Evolutionary conservation across 2,329 filamentous ascomycete species (phyloP).

Genomic region (Laburnicola sp.): DNA sequence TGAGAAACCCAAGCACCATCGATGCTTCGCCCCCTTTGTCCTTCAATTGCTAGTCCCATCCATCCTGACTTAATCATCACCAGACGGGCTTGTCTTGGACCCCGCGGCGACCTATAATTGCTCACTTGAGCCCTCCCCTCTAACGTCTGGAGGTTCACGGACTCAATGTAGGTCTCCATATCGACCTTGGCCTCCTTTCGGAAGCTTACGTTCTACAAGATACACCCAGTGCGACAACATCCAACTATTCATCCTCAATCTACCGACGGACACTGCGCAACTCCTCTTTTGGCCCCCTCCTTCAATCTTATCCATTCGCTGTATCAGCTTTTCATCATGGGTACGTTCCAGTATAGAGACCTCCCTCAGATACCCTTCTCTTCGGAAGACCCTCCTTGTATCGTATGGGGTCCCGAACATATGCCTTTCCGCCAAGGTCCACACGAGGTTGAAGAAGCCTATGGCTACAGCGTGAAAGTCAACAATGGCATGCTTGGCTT

Average conservation of each 20-base stretch:
- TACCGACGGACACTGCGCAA: neutral
- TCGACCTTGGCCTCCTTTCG: neutral
- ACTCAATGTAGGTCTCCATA: neutral
- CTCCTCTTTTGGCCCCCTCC: neutral
- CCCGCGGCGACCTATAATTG: slow-evolving; percentile 2
- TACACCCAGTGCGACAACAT: neutral
- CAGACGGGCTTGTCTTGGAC: slow-evolving; percentile 5
- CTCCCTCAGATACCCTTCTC: slow-evolving; percentile 34
- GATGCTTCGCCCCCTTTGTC: slow-evolving; percentile 35
- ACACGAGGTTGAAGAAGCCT: slow-evolving; percentile 18
- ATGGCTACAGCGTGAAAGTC: slow-evolving; percentile 1
- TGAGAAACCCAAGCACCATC: slow-evolving; percentile 11
- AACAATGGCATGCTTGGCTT: slow-evolving; percentile 29
- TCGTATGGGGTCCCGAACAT: slow-evolving; percentile 15
- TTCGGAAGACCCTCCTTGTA: slow-evolving; percentile 25
- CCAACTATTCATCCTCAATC: neutral
- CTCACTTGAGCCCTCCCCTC: neutral
- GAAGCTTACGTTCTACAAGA: slow-evolving; percentile 1
- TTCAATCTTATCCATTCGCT: neutral
- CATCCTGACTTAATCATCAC: slow-evolving; percentile 14
- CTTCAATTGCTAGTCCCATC: slow-evolving; percentile 14
- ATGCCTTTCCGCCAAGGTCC: slow-evolving; percentile 20
- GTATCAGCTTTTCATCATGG: slow-evolving; percentile 5
- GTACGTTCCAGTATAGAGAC: slow-evolving; percentile 31
- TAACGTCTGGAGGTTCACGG: neutral